Base-by-base conservation (phyloP, 176 grass and related monocot species). In the Carex scoparia region DNA sequence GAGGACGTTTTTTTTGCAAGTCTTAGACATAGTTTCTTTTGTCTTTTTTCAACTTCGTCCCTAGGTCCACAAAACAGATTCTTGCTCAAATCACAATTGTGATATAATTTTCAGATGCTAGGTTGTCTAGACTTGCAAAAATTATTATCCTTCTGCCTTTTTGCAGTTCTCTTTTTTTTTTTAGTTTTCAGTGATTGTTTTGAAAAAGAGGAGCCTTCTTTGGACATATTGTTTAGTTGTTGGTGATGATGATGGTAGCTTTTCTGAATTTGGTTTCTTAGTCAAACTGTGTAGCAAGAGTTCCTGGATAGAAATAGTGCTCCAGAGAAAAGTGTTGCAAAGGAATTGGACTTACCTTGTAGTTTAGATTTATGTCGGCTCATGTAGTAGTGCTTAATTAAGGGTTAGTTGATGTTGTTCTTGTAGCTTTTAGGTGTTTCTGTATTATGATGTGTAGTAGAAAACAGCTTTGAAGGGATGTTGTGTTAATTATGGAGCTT, bases 371-470 rank as follows among this genome's bases (percentile, higher is more conserved):
- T 23, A 44, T 62, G 28, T 81, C 35, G 5, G 5, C 19, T 65
- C 27, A 49, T 63, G 61, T 83, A 83, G 61, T 83, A 83, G 16
- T 69, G 44, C 1, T 83, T 69, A 54, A 61, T 53, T 83, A 83
- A 67, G 81, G 81, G 54, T 83, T 83, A 67, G 61, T 83, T 18
- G 7, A 83, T 54, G 38, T 54, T 66, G 81, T 37, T 65, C 28
- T 68, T 65, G 79, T 81, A 65, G 74, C 30, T 33, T 78, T 55
- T 79, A 79, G 62, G 81, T 64, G 44, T 83, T 81, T 48, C 61
- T 83, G 81, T 64, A 83, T 69, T 64, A 69, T 83, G 59, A 67
- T 83, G 81, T 83, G 81, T 83, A 69, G 42, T 55, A 53, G 62
- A 54, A 53, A 83, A 69, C 46, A 31, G 14, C 62, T 69, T 83